Evolutionary conservation across 306 rosid genomes (phyloP).

Genomic region (Pachyrhizus erosus): DNA sequence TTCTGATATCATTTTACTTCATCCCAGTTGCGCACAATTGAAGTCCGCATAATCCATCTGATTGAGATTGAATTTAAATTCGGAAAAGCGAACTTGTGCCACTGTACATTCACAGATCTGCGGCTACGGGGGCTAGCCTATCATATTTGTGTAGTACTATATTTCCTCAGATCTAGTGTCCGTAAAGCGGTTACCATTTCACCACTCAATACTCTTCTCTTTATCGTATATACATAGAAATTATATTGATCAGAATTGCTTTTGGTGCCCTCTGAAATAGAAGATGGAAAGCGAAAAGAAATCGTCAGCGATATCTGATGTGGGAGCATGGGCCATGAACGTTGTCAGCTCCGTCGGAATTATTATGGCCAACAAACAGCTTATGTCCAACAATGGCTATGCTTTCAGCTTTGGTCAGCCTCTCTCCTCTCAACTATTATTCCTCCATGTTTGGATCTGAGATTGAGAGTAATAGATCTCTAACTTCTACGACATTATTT

Average conservation of each 20-base stretch:
- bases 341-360: conserved; percentile 88
- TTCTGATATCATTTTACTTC: neutral
- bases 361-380: conserved; percentile 93
- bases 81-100: neutral
- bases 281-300: conserved; percentile 81
- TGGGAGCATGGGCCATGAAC: conserved; percentile 96
- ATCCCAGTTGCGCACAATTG: neutral
- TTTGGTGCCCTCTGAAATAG: conserved; percentile 8
- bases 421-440: neutral
- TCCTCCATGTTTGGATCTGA: conserved; percentile 30
- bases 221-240: neutral
- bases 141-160: neutral
- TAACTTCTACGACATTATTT: conserved; percentile 23
- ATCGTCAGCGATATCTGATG: conserved; percentile 65
- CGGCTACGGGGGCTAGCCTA: neutral
- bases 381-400: conserved; percentile 80
- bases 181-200: neutral
- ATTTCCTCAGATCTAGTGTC: conserved; percentile 44
- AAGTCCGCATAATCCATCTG: neutral
- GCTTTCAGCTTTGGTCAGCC: conserved; percentile 75
- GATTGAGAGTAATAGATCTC: conserved; percentile 30
- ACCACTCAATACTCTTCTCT: neutral
- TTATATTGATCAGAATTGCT: conserved; percentile 13
- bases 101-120: conserved; percentile 17
- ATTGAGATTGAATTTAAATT: conserved; percentile 11